phyloP scores from a whole-genome alignment of 495 filamentous ascomycete genomes.

The Glonium stellatum region DNA sequence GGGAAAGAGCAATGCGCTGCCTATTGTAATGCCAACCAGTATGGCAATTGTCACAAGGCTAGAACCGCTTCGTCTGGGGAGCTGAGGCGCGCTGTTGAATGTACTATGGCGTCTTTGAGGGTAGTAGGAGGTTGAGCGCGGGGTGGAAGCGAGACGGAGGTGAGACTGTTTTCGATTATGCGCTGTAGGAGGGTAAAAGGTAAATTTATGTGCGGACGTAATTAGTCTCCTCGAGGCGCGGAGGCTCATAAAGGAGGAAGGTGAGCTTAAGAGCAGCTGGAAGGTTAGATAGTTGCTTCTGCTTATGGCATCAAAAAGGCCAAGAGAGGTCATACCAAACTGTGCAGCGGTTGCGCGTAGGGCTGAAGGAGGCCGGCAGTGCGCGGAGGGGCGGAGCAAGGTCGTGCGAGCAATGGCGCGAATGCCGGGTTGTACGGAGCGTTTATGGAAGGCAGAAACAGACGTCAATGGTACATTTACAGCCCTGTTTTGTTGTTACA shows the following conservation, averaged over 20 bases:
- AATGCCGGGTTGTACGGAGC: neutral
- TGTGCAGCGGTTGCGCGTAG: neutral
- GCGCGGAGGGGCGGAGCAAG: slow-evolving; percentile 1
- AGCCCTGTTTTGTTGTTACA: neutral
- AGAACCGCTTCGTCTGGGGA: neutral
- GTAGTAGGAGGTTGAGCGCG: neutral
- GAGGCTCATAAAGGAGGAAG: neutral
- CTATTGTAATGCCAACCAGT: neutral
- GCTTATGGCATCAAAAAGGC: neutral
- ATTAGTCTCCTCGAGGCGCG: neutral
- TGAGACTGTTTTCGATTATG: neutral
- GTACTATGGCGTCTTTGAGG: neutral
- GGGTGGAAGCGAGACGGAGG: neutral
- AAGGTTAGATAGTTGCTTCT: neutral
- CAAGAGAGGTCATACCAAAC: too few species aligned
- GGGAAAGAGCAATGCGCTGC: slow-evolving; percentile 1
- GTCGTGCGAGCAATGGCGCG: neutral
- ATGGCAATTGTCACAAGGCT: neutral
- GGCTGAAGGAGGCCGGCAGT: neutral
- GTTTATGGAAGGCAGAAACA: neutral
- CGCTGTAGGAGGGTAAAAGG: neutral
- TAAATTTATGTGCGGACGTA: neutral
- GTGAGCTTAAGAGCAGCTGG: neutral
- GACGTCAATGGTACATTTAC: neutral
- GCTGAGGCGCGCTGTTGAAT: neutral